Percentiles rank a stretch among this genome's conserved stretches.
Conservation (phyloP, 2,329 filamentous ascomycete species). For the Calycina marina region DNA sequence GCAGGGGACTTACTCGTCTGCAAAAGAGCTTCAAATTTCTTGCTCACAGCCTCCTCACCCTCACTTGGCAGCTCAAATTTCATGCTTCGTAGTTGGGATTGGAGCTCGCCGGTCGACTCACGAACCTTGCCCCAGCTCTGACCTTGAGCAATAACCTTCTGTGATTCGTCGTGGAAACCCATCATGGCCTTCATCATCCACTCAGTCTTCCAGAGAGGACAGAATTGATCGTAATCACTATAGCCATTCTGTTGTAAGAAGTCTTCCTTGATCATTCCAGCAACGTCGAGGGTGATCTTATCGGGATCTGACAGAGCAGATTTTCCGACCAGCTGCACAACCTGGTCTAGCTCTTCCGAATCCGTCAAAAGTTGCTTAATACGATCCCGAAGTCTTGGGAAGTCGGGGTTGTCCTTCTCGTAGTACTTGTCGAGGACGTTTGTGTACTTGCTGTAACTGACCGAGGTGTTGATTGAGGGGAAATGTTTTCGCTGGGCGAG, state of each 20-base stretch:
- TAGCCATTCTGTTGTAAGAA: slow-evolving; percentile 99
- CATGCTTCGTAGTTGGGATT: slow-evolving; percentile 73
- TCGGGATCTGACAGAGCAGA: slow-evolving; percentile 89
- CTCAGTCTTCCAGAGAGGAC: slow-evolving; percentile 97
- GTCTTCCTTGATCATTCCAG: slow-evolving; percentile 88
- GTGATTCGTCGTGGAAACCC: slow-evolving; percentile 91
- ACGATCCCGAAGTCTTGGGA: slow-evolving; percentile 80
- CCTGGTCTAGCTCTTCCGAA: slow-evolving; percentile 94
- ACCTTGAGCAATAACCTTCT: slow-evolving; percentile 86
- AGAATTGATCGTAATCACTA: slow-evolving; percentile 98
- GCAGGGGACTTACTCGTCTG: slow-evolving; percentile 7
- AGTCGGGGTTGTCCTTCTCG: slow-evolving; percentile 84
- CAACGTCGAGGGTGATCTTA: slow-evolving; percentile 95
- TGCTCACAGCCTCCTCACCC: slow-evolving; percentile 62
- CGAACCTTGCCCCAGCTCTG: slow-evolving; percentile 87
- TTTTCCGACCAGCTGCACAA: slow-evolving; percentile 96
- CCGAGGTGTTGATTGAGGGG: slow-evolving; percentile 89
- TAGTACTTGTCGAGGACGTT: slow-evolving; percentile 82
- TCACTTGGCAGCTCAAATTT: slow-evolving; percentile 93
- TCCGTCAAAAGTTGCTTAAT: slow-evolving; percentile 89
- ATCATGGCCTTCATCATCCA: slow-evolving; percentile 99
- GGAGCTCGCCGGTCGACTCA: slow-evolving; percentile 77
- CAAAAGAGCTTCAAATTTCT: slow-evolving; percentile 38
- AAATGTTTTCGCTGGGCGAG: slow-evolving; percentile 98
- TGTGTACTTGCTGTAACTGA: slow-evolving; percentile 96